Evolutionary conservation across 2,329 filamentous ascomycete species (phyloP).

Genomic region (Calonectria honghensis): DNA sequence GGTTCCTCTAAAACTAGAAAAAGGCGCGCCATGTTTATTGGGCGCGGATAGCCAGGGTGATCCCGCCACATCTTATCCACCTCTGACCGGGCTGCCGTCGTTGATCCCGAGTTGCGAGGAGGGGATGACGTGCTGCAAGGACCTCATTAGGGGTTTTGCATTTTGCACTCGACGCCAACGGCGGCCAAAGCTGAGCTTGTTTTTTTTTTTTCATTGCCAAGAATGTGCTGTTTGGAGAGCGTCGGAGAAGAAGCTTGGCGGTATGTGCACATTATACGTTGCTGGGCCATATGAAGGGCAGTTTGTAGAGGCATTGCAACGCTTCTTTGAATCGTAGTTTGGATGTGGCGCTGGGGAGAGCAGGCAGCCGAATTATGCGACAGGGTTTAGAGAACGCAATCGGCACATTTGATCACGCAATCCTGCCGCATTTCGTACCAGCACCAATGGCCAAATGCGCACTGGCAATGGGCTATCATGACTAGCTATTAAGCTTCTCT

Average conservation of each 20-base stretch:
- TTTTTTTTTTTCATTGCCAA: background rate
- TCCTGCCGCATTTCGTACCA: slow-evolving; percentile 1
- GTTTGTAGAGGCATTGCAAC: background rate
- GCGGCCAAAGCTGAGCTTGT: background rate
- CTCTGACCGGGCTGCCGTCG: background rate
- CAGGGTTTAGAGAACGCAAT: slow-evolving; percentile 4
- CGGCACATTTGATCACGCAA: slow-evolving; percentile 6
- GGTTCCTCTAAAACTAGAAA: background rate
- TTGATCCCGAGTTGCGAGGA: slow-evolving; percentile 8
- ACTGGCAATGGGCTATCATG: background rate
- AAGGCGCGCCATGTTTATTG: slow-evolving; percentile 2
- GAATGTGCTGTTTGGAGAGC: background rate
- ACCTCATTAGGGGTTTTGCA: background rate
- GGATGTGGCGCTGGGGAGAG: background rate
- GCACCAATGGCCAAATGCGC: background rate
- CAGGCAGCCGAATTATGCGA: slow-evolving; percentile 11
- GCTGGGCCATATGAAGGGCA: background rate
- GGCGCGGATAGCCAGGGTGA: background rate
- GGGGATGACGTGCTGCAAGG: slow-evolving; percentile 15
- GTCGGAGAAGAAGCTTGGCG: background rate
- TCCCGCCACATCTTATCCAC: slow-evolving; percentile 9
- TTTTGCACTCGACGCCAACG: background rate
- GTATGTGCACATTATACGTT: background rate
- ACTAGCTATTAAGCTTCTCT: slow-evolving; percentile 9
- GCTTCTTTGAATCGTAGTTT: too few relatives aligned